Evolutionary conservation across 441 rosid species (phyloP), one percentile per base, ranked within the genome.

Genomic region (Populus tomentosa): DNA sequence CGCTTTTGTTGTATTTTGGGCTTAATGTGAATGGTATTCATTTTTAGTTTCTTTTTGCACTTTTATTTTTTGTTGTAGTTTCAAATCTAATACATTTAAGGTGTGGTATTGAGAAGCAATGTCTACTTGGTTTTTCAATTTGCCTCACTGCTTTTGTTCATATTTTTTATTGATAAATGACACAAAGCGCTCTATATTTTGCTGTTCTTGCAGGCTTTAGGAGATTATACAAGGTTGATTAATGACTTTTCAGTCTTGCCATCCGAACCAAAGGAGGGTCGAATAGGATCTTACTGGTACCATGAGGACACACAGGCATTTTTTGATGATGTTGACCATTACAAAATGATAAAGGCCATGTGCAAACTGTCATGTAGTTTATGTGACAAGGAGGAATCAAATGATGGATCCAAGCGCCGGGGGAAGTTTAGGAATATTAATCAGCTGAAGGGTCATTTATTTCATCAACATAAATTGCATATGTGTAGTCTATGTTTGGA

Each of bases 271-370:
- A 94, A 82, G 86, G 98, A 94, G 84, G 98, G 98, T 24, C 82
- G 88, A 69, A 81, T 88, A 14, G 92, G 91, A 28, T 76, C 90
- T 1, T 91, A 90, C n/a, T 93, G 91, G 93, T 96, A 89, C 77
- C 98, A 96, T 76, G 97, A 91, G 84, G 95, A 86, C 64, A 91
- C 98, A 6, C 87, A 88, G 67, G 89, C 95, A 6, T 92, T 90
- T 84, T 96, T 94, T 81, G 98, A 96, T 82, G 98, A 96, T 66
- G 83, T 78, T 68, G 98, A 94, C 75, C 98, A 96, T 59, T 96
- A 96, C 84, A 91, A 84, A 87, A 90, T 92, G 98, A 87, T 96
- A 80, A 96, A 93, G 87, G 98, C 97, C 10, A 96, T 91, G 99
- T 96, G 99, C 79, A 92, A 91, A 82, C 91, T 96, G 71, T 92